Evolutionary conservation across 2,329 filamentous ascomycete species (phyloP).

Genomic region (Colletotrichum destructivum): DNA sequence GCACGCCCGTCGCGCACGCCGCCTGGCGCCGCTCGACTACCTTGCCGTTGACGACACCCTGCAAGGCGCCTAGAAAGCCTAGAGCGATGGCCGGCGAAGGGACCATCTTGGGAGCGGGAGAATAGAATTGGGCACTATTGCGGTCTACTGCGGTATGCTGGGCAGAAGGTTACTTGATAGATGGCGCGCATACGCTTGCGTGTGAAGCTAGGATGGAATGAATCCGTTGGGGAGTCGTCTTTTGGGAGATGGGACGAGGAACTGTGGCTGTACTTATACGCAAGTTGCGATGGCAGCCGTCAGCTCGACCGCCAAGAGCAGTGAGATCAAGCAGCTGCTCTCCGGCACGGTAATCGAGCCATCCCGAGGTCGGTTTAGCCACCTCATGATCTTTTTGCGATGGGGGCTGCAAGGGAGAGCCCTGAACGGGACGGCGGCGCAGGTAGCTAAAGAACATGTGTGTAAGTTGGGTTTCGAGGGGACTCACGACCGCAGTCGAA

Average conservation of each 20-base stretch:
- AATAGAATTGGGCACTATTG: neutral
- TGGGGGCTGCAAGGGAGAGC: conserved; percentile 9
- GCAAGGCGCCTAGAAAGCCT: conserved; percentile 30
- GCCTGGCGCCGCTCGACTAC: conserved; percentile 15
- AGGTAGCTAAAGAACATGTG: neutral
- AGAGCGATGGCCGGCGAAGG: conserved; percentile 33
- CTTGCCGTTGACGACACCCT: neutral
- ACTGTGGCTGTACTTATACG: conserved; percentile 19
- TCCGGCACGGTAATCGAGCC: neutral
- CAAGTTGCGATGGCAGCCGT: conserved; percentile 36
- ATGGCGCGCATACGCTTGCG: neutral
- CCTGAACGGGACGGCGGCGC: neutral
- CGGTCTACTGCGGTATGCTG: no score
- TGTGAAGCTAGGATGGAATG: neutral
- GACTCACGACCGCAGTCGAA: no score
- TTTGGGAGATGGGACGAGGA: conserved; percentile 19
- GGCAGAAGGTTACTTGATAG: neutral
- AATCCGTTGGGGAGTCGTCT: no score
- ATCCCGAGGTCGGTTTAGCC: neutral
- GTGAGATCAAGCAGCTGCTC: neutral
- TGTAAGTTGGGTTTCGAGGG: neutral
- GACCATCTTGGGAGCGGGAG: conserved; percentile 13
- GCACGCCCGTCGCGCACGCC: conserved; percentile 54
- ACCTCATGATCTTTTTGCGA: conserved; percentile 14
- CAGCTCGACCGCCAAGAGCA: neutral